Evolutionary conservation across 305 asterid species (phyloP), one percentile per base, ranked within the genome.

Genomic region (Solanum hybrid): DNA sequence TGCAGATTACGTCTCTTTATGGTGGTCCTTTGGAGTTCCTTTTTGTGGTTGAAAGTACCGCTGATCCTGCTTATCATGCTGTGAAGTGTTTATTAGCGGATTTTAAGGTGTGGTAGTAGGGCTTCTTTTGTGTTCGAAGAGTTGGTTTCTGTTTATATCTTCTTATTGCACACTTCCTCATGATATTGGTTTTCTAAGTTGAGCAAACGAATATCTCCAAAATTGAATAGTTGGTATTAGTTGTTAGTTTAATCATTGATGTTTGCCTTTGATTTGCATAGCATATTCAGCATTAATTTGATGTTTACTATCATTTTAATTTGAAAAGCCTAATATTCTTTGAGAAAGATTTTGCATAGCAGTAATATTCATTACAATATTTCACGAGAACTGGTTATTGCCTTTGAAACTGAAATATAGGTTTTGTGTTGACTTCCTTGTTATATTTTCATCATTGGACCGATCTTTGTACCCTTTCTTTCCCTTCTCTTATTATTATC

Each of bases 11-110:
- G 75, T 95, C 97, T 91, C 94, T 97, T 89, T 96, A 96, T 91
- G 99, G 99, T 32, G 99, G 99, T 78, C 98, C 98, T 22, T 45
- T 95, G 93, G 98, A 97, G 90, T 97, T 96, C 92, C 95, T 96
- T 87, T 97, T 97, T 92, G 95, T 97, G 85, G 98, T 97, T 89
- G 99, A 97, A 75, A 95, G 98, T 92, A 94, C 92, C 27, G 96
- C 94, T 91, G 99, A 97, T 93, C 99, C 98, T 88, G 99, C 99
- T 56, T 97, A 95, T 94, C 96, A 90, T 92, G 99, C 98, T 1
- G 95, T 95, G 89, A 92, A 96, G 88, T 92, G 90, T 88, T 91
- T 97, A 89, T 87, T 97, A 88, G 95, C 93, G 82, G 98, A 94
- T 85, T 96, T 90, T 93, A 88, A 93, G 99, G 99, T 97, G 72